Conservation (phyloP, 1,139 yeast species). For the Lizanozyma gosingica region DNA sequence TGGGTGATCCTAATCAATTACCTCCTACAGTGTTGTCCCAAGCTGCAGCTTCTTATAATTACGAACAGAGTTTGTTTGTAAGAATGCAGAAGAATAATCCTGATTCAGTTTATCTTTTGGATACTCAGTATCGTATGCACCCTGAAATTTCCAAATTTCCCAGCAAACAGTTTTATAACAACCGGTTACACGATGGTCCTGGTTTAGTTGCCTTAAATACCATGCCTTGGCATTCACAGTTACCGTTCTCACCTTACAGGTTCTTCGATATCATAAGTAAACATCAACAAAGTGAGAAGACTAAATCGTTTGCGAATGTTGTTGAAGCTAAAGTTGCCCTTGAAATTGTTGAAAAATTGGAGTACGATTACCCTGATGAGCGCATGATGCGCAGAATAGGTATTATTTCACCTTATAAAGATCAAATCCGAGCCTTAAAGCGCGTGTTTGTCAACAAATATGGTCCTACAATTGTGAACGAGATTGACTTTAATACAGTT, state of each 20-base stretch:
- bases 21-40: slow-evolving; percentile 98
- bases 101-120: slow-evolving; percentile 59
- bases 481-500: slow-evolving; percentile 85
- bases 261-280: slow-evolving; percentile 65
- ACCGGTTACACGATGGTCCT: slow-evolving; percentile 67
- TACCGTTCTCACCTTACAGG: slow-evolving; percentile 59
- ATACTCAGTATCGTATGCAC: slow-evolving; percentile 98
- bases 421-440: slow-evolving; percentile 60
- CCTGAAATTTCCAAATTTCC: slow-evolving; percentile 87
- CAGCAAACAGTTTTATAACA: slow-evolving; percentile 69
- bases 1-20: slow-evolving; percentile 97
- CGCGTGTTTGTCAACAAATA: slow-evolving; percentile 46
- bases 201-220: slow-evolving; percentile 49
- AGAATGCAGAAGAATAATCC: slow-evolving; percentile 74
- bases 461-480: slow-evolving; percentile 55
- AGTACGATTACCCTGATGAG: slow-evolving; percentile 38
- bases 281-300: slow-evolving; percentile 53
- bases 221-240: slow-evolving; percentile 65
- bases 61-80: slow-evolving; percentile 90
- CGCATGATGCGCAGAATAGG: slow-evolving; percentile 73
- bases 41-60: slow-evolving; percentile 68
- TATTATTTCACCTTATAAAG: slow-evolving; percentile 89
- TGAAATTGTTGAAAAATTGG: slow-evolving; percentile 54
- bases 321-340: slow-evolving; percentile 68
- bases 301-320: slow-evolving; percentile 62